Conservation (phyloP, 2,329 filamentous ascomycete genomes). For the Neonectria ditissima region DNA sequence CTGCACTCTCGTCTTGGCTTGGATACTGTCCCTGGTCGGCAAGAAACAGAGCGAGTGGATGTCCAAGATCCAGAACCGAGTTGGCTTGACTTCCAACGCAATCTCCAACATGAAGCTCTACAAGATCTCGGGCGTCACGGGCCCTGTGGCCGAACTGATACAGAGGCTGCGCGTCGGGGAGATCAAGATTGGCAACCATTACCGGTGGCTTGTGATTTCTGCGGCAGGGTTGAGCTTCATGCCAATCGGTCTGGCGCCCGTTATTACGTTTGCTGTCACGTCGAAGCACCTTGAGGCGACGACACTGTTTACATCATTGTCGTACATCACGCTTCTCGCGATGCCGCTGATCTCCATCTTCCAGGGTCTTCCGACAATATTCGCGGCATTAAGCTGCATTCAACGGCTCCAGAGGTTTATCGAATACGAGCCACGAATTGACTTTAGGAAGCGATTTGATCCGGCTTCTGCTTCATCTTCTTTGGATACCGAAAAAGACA, state of each 20-base stretch:
- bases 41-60: conserved; percentile 52
- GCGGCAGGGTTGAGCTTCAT: conserved; percentile 46
- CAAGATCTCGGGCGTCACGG: conserved; percentile 48
- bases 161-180: conserved; percentile 46
- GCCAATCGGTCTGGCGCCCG: conserved; percentile 52
- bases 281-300: conserved; percentile 40
- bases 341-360: conserved; percentile 49
- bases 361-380: conserved; percentile 47
- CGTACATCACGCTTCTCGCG: conserved; percentile 51
- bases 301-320: conserved; percentile 50
- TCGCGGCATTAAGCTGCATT: conserved; percentile 50
- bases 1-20: conserved; percentile 35
- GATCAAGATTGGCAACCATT: conserved; percentile 44
- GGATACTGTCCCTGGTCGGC: conserved; percentile 31
- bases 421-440: conserved; percentile 42
- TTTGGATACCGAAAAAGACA: conserved; percentile 23
- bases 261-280: conserved; percentile 49
- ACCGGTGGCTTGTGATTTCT: conserved; percentile 42
- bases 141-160: conserved; percentile 46
- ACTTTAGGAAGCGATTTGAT: conserved; percentile 33
- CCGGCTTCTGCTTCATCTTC: neutral
- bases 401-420: conserved; percentile 54
- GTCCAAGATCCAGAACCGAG: conserved; percentile 49
- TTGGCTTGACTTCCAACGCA: conserved; percentile 47
- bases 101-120: conserved; percentile 50